Percentiles rank a stretch among this genome's conserved stretches.
Conservation (phyloP, 805 yeast genomes). For the Saturnispora zaruensis region DNA sequence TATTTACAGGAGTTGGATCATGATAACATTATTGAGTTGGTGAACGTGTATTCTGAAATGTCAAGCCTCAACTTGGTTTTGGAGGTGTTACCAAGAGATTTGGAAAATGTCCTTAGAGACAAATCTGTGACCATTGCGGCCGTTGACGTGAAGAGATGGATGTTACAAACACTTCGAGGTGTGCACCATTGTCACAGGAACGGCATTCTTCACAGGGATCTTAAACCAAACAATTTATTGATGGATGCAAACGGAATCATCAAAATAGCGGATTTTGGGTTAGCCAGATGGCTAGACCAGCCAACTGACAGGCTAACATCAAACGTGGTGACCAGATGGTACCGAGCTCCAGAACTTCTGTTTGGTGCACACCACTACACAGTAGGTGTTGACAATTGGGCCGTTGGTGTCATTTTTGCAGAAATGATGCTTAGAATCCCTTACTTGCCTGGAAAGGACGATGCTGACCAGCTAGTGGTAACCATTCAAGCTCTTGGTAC, state of each 20-base stretch:
- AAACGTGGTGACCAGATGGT: constrained; percentile 97
- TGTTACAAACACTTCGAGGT: constrained; percentile 90
- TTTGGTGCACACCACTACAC: constrained; percentile 87
- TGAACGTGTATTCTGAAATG: constrained; percentile 70
- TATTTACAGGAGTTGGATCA: constrained; percentile 76
- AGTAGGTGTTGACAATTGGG: constrained; percentile 89
- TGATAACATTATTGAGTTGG: constrained; percentile 73
- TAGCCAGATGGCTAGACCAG: constrained; percentile 76
- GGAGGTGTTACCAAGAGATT: constrained; percentile 86
- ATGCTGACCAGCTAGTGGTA: constrained; percentile 81
- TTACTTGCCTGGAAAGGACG: constrained; percentile 87
- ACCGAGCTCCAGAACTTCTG: constrained; percentile 88
- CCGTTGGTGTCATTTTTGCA: constrained; percentile 92
- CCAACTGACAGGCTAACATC: constrained; percentile 76
- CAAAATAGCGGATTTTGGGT: constrained; percentile 95
- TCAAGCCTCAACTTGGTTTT: constrained; percentile 72
- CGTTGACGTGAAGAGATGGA: constrained; percentile 88
- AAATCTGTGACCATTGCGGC: constrained; percentile 65
- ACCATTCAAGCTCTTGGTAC: constrained; percentile 95
- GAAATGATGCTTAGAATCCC: constrained; percentile 94
- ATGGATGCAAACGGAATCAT: constrained; percentile 81
- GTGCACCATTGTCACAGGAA: constrained; percentile 93
- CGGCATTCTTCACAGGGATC: constrained; percentile 82
- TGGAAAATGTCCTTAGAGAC: constrained; percentile 84
- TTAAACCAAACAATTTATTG: constrained; percentile 85